Conservation (phyloP, 441 rosid genomes). For the Euphorbia celastroides region DNA sequence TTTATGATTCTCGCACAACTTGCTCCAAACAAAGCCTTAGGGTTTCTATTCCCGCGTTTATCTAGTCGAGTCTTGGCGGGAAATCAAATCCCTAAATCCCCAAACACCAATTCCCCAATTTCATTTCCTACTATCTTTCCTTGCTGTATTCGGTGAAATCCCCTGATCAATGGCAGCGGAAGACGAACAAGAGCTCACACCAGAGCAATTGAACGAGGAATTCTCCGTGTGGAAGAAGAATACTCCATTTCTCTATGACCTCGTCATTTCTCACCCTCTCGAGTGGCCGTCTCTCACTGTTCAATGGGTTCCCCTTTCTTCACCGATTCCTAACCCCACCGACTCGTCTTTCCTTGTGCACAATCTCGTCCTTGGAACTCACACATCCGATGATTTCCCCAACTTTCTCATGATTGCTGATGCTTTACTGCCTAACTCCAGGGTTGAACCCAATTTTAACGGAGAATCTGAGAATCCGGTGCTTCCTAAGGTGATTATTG, state of each 20-base stretch:
- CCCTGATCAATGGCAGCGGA: slow-evolving; percentile 26
- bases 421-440: slow-evolving; percentile 43
- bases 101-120: neutral
- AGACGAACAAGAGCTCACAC: slow-evolving; percentile 26
- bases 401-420: slow-evolving; percentile 81
- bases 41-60: no score
- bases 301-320: slow-evolving; percentile 68
- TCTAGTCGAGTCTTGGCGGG: slow-evolving; percentile 50
- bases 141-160: neutral
- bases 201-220: slow-evolving; percentile 61
- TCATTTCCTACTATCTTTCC: neutral
- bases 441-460: slow-evolving; percentile 31
- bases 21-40: no score
- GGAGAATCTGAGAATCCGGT: slow-evolving; percentile 33
- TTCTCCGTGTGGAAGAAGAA: slow-evolving; percentile 87
- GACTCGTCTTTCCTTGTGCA: slow-evolving; percentile 52
- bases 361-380: slow-evolving; percentile 74
- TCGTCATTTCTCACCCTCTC: slow-evolving; percentile 70
- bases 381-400: slow-evolving; percentile 61
- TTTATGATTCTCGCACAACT: no score
- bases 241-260: slow-evolving; percentile 80
- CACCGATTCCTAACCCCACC: slow-evolving; percentile 39
- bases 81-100: slow-evolving; percentile 4
- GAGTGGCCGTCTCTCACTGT: slow-evolving; percentile 86
- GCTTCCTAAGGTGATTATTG: slow-evolving; percentile 45